Conservation (phyloP, 2,329 filamentous ascomycete genomes). For the Nemania abortiva region DNA sequence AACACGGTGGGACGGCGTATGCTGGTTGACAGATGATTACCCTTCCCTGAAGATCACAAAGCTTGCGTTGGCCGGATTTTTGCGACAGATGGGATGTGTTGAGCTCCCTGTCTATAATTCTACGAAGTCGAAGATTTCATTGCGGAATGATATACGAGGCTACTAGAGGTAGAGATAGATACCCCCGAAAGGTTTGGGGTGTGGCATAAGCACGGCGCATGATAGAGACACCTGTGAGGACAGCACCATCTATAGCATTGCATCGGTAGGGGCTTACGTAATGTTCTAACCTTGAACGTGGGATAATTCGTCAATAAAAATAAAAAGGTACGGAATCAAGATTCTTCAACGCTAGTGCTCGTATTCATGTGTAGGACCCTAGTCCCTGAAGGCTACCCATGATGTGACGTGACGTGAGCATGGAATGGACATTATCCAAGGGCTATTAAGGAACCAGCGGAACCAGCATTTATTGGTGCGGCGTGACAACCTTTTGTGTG, state of each 20-base stretch:
- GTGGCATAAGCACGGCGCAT: slow-evolving; percentile 33
- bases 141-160: slow-evolving; percentile 37
- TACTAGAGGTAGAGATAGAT: slow-evolving; percentile 38
- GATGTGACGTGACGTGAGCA: too few relatives aligned
- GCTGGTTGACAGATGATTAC: slow-evolving; percentile 2
- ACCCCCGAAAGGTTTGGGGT: slow-evolving; percentile 12
- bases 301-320: slow-evolving; percentile 17
- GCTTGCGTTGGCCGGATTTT: slow-evolving; percentile 5
- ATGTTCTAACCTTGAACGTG: slow-evolving; percentile 15
- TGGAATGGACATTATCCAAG: too few relatives aligned
- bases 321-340: background rate
- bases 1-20: slow-evolving; percentile 6
- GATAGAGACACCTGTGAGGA: slow-evolving; percentile 22
- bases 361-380: background rate
- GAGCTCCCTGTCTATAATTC: slow-evolving; percentile 25
- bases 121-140: slow-evolving; percentile 33
- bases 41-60: slow-evolving; percentile 7
- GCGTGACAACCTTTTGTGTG: background rate
- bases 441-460: background rate
- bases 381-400: background rate
- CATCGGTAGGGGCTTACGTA: slow-evolving; percentile 20
- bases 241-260: slow-evolving; percentile 21
- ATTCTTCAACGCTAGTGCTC: background rate
- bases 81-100: slow-evolving; percentile 23
- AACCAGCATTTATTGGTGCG: background rate